Conservation (phyloP, 148 eudicot species). For the Beta vulgaris region DNA sequence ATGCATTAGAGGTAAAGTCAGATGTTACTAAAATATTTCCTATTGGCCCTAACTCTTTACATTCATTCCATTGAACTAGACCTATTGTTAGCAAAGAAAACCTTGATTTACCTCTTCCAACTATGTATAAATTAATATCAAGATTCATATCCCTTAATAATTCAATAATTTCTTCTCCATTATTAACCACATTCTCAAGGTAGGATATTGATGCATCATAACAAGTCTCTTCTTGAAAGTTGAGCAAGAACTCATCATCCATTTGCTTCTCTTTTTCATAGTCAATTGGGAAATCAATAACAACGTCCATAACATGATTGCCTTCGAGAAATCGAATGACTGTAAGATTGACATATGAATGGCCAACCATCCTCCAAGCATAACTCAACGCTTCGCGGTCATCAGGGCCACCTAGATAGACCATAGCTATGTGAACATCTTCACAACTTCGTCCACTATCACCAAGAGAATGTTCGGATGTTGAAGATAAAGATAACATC, state of each 20-base stretch:
- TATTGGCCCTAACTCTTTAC: slow-evolving; percentile 42
- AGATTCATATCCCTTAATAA: slow-evolving; percentile 44
- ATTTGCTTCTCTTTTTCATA: slow-evolving; percentile 33
- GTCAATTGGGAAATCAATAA: slow-evolving; percentile 4
- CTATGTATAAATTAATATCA: slow-evolving; percentile 41
- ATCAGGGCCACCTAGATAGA: slow-evolving; percentile 69
- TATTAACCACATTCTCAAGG: slow-evolving; percentile 36
- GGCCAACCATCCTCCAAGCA: slow-evolving; percentile 54
- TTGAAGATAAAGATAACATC: background rate
- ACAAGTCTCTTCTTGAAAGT: slow-evolving; percentile 17
- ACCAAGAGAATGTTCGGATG: background rate
- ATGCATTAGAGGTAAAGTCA: slow-evolving; percentile 33
- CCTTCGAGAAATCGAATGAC: slow-evolving; percentile 47
- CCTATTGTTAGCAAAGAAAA: slow-evolving; percentile 31
- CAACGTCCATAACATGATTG: slow-evolving; percentile 1
- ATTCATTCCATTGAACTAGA: slow-evolving; percentile 44
- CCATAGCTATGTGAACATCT: slow-evolving; percentile 33
- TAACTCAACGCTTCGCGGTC: slow-evolving; percentile 70
- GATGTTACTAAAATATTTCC: slow-evolving; percentile 49
- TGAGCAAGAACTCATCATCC: slow-evolving; percentile 37
- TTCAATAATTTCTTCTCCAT: slow-evolving; percentile 43
- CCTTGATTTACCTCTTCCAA: slow-evolving; percentile 36
- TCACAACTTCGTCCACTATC: background rate
- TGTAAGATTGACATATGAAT: slow-evolving; percentile 34
- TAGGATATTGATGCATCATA: slow-evolving; percentile 26